Evolutionary conservation across 2,329 filamentous ascomycete genomes (phyloP).

Genomic region (Simplicillium sp.): DNA sequence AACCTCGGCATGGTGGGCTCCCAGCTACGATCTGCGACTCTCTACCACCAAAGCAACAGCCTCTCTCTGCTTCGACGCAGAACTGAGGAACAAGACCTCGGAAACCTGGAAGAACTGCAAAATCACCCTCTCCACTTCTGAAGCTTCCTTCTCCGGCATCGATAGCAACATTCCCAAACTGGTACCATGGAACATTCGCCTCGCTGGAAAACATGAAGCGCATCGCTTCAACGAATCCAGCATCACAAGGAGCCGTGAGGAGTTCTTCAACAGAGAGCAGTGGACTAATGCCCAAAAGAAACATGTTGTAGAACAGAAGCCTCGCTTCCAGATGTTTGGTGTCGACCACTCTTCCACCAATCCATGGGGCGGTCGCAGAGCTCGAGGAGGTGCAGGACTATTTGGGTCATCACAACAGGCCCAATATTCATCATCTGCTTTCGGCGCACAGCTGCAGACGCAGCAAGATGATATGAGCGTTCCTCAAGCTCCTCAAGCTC

Average conservation of each 20-base stretch:
- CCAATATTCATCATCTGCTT: too few relatives aligned
- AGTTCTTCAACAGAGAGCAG: slow-evolving; percentile 18
- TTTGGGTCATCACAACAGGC: too few relatives aligned
- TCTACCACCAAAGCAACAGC: slow-evolving; percentile 43
- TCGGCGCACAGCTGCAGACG: too few relatives aligned
- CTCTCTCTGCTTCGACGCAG: slow-evolving; percentile 50
- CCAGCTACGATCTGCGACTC: slow-evolving; percentile 54
- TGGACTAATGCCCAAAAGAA: slow-evolving; percentile 14
- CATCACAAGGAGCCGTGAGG: slow-evolving; percentile 24
- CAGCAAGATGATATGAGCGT: too few relatives aligned
- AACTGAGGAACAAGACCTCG: slow-evolving; percentile 51
- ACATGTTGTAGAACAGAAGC: slow-evolving; percentile 4
- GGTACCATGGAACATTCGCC: slow-evolving; percentile 42
- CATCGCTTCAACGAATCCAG: slow-evolving; percentile 9
- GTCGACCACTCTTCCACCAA: neutral
- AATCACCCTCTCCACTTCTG: slow-evolving; percentile 53
- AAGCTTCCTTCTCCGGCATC: slow-evolving; percentile 47
- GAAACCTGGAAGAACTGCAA: slow-evolving; percentile 55
- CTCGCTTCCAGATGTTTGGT: slow-evolving; percentile 5
- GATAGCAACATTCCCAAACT: slow-evolving; percentile 46
- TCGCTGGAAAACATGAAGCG: slow-evolving; percentile 21
- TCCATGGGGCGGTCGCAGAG: too few relatives aligned
- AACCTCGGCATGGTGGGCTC: slow-evolving; percentile 45
- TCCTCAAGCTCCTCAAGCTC: too few relatives aligned
- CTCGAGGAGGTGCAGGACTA: too few relatives aligned